phyloP scores from a whole-genome alignment of 495 filamentous ascomycete species.

The Saxophila tyrrhenica region DNA sequence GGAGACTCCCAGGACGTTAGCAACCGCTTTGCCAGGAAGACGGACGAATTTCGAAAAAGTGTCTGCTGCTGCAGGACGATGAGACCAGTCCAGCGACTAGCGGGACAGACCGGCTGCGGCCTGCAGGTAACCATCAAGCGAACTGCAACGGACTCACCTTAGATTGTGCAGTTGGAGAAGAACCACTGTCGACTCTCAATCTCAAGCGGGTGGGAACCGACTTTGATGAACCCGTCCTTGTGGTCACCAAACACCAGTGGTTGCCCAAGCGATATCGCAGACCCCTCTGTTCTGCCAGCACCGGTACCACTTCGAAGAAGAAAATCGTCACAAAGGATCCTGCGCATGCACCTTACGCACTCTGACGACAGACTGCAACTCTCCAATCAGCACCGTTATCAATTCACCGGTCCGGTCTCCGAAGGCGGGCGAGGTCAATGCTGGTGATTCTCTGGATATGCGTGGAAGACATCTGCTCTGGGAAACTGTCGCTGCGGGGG shows the following conservation, averaged over 20 bases:
- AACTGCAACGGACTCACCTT: no score
- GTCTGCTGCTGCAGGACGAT: no score
- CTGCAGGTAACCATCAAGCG: not conserved
- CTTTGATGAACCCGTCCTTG: no score
- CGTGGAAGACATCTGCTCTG: not conserved
- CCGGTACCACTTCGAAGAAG: no score
- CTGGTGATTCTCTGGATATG: not conserved
- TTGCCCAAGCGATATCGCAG: not conserved
- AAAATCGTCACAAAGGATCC: no score
- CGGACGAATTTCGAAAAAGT: not conserved
- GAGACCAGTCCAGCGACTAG: not conserved
- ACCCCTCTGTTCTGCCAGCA: not conserved
- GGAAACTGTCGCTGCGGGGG: not conserved
- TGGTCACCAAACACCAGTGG: no score
- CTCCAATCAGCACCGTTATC: not conserved
- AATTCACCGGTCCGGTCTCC: not conserved
- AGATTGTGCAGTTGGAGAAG: no score
- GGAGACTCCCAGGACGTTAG: no score
- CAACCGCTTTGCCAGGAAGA: no score
- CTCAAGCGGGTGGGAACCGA: no score
- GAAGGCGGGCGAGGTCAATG: not conserved
- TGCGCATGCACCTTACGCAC: not conserved
- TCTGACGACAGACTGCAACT: not conserved
- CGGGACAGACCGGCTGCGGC: not conserved
- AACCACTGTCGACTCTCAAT: no score